phyloP scores from a whole-genome alignment of 2,329 filamentous ascomycete species.

The Bipolaris sorokiniana region DNA sequence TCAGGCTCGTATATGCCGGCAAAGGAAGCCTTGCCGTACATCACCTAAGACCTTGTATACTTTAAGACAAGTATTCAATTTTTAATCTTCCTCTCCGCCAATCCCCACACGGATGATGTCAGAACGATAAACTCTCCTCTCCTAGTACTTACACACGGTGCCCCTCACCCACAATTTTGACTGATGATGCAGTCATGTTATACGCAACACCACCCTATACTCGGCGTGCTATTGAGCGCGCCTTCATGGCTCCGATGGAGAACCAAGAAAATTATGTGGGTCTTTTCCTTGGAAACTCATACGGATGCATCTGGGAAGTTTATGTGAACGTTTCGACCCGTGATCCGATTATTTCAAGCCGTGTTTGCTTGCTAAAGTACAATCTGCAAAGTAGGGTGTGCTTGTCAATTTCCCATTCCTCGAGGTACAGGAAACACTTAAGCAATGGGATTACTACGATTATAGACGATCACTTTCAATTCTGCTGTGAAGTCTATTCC shows the following conservation, averaged over 20 bases:
- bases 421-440: slow-evolving; percentile 1
- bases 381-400: background rate
- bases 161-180: too few relatives aligned
- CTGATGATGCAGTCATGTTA: too few relatives aligned
- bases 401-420: background rate
- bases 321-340: background rate
- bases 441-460: background rate
- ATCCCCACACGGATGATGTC: background rate
- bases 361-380: background rate
- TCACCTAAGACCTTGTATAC: background rate
- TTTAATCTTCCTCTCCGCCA: slow-evolving; percentile 5
- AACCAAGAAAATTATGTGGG: background rate
- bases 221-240: background rate
- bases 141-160: too few relatives aligned
- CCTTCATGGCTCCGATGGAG: background rate
- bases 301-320: background rate
- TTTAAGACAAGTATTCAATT: slow-evolving; percentile 5
- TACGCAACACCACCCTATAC: too few relatives aligned
- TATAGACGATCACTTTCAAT: too few relatives aligned
- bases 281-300: too few relatives aligned
- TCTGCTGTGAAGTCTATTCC: too few relatives aligned
- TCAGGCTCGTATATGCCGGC: slow-evolving; percentile 1
- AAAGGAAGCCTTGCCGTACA: slow-evolving; percentile 1
- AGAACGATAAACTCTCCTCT: background rate
- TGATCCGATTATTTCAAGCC: background rate